Evolutionary conservation across 2,329 filamentous ascomycete genomes (phyloP), one percentile per base, ranked within the genome.

Genomic region (Coleophoma eucalyptorum): DNA sequence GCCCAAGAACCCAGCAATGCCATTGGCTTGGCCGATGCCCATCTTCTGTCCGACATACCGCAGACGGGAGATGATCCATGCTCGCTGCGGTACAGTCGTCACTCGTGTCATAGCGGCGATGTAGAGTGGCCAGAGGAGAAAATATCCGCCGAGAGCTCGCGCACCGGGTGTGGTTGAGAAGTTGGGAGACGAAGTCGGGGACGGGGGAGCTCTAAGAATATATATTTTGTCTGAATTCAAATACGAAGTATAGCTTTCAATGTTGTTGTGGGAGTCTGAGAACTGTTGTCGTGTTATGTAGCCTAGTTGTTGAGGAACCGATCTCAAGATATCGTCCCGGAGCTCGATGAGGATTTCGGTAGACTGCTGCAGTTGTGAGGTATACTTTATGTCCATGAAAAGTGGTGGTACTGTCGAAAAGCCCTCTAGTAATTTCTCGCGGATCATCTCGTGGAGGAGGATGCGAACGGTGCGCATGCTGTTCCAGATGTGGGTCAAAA

Each of bases 11-110:
- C 4, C n/a, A n/a, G 72, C 69, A 20, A 83, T 58, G 46, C 79
- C 75, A 19, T 74, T 69, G 10, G 79, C 79, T 61, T 82, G 82
- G 50, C 72, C 71, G 41, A 84, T 72, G 12, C 80, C 80, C 4
- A 83, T 67, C 43, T 76, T 73, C 46, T 75, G 69, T 2, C 74
- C 76, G 42, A 84, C 79, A 55, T 72, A 77, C 41, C 67, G 66
- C 44, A 84, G 67, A 7, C 79, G 33, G 3, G 46, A 40, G 4
- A 33, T 46, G 1, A 50, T 45, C 18, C 49, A 55, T 26, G 3
- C 16, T 4, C 49, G 49, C n/a, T 47, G 31, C 5, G 33, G 16
- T 1, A 13, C 18, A 0, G 48, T 41, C 15, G 38, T 38, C 5
- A 56, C 33, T 10, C 46, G 44, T 5, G 52, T 51, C 26, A 50